Conservation (phyloP, 2,329 filamentous ascomycete genomes). For the Fusarium foetens region DNA sequence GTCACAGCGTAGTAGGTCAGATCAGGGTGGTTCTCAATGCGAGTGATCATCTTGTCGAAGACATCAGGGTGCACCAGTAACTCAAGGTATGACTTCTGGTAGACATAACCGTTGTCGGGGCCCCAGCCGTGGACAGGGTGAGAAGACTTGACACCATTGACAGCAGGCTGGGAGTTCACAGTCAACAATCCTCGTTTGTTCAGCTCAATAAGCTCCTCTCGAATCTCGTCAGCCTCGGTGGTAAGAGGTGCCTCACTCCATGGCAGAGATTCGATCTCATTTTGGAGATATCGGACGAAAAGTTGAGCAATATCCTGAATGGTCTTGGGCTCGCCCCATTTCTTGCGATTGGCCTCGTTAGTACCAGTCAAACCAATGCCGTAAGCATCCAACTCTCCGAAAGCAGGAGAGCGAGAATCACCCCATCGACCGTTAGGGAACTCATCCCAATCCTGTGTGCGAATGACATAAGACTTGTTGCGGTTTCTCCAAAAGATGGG, state of each 20-base stretch:
- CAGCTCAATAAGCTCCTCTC: slow-evolving; percentile 78
- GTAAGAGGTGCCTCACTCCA: slow-evolving; percentile 95
- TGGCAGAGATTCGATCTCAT: slow-evolving; percentile 82
- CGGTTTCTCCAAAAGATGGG: slow-evolving; percentile 99
- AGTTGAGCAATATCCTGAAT: slow-evolving; percentile 83
- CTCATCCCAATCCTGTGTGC: slow-evolving; percentile 98
- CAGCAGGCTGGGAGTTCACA: slow-evolving; percentile 96
- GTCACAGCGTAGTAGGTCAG: slow-evolving; percentile 96
- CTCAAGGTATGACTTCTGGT: slow-evolving; percentile 97
- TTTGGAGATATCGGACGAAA: slow-evolving; percentile 86
- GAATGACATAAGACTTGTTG: slow-evolving; percentile 93
- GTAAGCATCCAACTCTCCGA: slow-evolving; percentile 94
- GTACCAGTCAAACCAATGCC: slow-evolving; percentile 93
- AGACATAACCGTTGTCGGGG: slow-evolving; percentile 93
- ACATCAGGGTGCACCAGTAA: slow-evolving; percentile 85
- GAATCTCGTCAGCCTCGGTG: slow-evolving; percentile 82
- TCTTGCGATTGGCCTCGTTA: slow-evolving; percentile 94
- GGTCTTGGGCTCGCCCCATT: slow-evolving; percentile 88
- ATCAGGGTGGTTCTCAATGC: slow-evolving; percentile 81
- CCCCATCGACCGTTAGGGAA: slow-evolving; percentile 99
- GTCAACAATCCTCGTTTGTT: slow-evolving; percentile 90
- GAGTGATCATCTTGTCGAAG: slow-evolving; percentile 78
- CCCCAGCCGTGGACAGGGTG: slow-evolving; percentile 94
- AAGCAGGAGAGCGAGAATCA: slow-evolving; percentile 94
- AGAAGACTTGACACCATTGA: slow-evolving; percentile 89